phyloP scores from a whole-genome alignment of 805 yeast genomes.

The Yarrowia divulgata region DNA sequence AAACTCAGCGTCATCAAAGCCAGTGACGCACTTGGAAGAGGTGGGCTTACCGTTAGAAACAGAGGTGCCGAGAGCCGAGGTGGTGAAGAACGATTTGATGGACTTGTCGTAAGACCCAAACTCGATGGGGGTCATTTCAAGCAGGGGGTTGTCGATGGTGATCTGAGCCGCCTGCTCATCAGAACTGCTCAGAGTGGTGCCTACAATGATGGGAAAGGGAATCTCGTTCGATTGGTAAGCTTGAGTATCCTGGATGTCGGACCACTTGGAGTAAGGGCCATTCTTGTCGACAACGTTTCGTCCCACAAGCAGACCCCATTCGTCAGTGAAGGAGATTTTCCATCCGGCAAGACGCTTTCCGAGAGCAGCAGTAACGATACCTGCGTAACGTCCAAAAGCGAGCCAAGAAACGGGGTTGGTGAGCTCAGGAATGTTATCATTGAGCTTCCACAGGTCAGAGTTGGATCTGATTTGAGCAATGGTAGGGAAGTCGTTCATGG shows the following conservation, averaged over 20 bases:
- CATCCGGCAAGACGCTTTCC: slow-evolving; percentile 70
- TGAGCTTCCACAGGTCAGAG: slow-evolving; percentile 67
- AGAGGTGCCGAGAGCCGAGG: slow-evolving; percentile 61
- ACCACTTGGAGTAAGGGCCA: slow-evolving; percentile 69
- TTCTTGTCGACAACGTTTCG: slow-evolving; percentile 66
- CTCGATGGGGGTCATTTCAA: slow-evolving; percentile 66
- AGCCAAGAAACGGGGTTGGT: slow-evolving; percentile 6
- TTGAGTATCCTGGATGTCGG: slow-evolving; percentile 64
- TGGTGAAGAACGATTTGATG: slow-evolving; percentile 67
- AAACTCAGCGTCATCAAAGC: slow-evolving; percentile 83
- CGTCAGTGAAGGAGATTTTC: slow-evolving; percentile 71
- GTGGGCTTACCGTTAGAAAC: slow-evolving; percentile 48
- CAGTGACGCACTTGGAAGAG: slow-evolving; percentile 46
- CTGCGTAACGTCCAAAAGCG: slow-evolving; percentile 41
- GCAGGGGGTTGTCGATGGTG: slow-evolving; percentile 56
- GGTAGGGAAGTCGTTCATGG: slow-evolving; percentile 57
- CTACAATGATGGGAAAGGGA: slow-evolving; percentile 74
- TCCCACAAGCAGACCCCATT: slow-evolving; percentile 81
- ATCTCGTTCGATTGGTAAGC: slow-evolving; percentile 66
- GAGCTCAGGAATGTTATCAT: slow-evolving; percentile 41
- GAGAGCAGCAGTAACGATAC: slow-evolving; percentile 56
- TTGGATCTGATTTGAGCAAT: slow-evolving; percentile 56
- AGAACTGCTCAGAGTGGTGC: slow-evolving; percentile 47
- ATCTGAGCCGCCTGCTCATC: slow-evolving; percentile 56
- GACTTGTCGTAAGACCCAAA: slow-evolving; percentile 90